phyloP scores from a whole-genome alignment of 345 rosid genomes.

The Rhodamnia argentea region DNA sequence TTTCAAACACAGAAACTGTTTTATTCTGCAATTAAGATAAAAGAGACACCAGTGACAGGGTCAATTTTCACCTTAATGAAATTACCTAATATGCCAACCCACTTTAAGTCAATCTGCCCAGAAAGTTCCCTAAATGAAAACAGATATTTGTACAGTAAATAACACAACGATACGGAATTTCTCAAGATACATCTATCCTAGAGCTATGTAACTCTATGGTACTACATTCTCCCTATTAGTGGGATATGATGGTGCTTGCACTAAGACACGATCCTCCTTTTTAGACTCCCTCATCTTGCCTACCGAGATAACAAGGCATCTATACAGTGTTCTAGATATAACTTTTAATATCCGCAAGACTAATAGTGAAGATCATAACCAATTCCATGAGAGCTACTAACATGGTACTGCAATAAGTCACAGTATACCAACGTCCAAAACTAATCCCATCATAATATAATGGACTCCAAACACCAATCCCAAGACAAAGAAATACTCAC shows the following conservation, averaged over 20 bases:
- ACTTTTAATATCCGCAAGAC: not conserved
- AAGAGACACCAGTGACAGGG: not conserved
- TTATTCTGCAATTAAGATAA: slow-evolving; percentile 55
- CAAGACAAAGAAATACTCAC: slow-evolving; percentile 45
- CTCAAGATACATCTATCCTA: not conserved
- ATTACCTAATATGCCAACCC: not conserved
- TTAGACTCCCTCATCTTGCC: not conserved
- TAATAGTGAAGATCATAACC: not conserved
- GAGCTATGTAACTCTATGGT: not conserved
- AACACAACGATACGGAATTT: not conserved
- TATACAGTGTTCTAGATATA: not conserved
- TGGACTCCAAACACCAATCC: not conserved
- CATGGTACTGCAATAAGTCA: not conserved
- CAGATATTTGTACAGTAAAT: not conserved
- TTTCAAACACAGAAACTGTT: slow-evolving; percentile 93
- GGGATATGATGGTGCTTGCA: not conserved
- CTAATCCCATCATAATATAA: not conserved
- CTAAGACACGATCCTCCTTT: not conserved
- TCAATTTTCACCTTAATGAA: not conserved
- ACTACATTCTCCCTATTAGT: not conserved
- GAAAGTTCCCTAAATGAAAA: not conserved
- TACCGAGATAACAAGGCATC: not conserved
- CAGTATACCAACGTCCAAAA: not conserved
- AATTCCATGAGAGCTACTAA: not conserved
- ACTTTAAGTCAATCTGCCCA: not conserved